Percentiles rank a stretch among this genome's conserved stretches.
Evolutionary conservation across 176 grass and related monocot genomes (phyloP).

Genomic region (Rhynchospora breviuscula): DNA sequence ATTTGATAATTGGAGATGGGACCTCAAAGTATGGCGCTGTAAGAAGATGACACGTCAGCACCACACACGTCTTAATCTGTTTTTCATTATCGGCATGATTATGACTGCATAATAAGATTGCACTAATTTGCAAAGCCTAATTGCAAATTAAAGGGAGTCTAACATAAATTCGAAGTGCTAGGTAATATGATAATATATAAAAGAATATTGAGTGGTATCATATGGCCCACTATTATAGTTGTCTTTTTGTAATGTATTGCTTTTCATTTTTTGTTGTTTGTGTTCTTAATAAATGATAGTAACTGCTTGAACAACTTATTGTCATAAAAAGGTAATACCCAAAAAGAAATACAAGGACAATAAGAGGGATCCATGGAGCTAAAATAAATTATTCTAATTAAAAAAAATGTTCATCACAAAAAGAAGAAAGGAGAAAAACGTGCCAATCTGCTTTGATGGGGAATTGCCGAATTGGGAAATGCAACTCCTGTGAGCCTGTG

Average conservation of each 20-base stretch:
- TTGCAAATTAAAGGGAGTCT: neutral
- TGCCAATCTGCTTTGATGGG: neutral
- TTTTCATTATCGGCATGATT: neutral
- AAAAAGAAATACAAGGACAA: neutral
- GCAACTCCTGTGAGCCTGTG: neutral
- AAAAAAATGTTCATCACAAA: neutral
- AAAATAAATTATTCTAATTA: neutral
- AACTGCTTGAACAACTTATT: neutral
- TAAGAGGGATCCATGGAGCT: neutral
- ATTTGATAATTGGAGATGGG: slow-evolving; percentile 7
- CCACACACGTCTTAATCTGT: neutral
- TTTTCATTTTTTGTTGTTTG: neutral
- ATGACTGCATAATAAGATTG: slow-evolving; percentile 5
- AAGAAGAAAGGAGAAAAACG: neutral
- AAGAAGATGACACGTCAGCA: neutral
- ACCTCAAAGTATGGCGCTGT: neutral
- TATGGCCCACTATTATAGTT: neutral
- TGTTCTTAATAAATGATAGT: neutral
- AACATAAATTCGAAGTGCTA: neutral
- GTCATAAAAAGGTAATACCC: neutral
- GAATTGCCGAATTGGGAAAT: neutral
- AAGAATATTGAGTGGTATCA: neutral
- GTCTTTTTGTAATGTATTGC: neutral
- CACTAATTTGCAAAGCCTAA: neutral
- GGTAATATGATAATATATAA: neutral